These are phyloP conservation scores for Clavispora santaluciae DNA, from an alignment of 805 yeast genomes.

Conservation along the genomic window DNA sequence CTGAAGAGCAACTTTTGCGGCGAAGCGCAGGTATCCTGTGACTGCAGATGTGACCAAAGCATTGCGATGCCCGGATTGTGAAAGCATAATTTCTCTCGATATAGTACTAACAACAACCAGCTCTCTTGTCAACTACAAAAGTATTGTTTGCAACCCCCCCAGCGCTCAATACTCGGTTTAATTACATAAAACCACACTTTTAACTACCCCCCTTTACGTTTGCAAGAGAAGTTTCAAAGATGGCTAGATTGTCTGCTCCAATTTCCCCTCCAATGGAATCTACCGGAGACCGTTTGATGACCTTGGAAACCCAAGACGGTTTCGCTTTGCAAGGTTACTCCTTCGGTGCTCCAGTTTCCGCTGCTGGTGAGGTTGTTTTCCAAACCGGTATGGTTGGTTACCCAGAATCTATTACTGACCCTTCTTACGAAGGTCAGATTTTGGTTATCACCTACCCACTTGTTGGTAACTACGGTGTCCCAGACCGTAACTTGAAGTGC, in stretches of 20 bases:
- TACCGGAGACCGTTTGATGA: slow-evolving; percentile 75
- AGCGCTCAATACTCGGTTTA: neutral
- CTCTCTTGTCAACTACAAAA: slow-evolving; percentile 1
- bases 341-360: slow-evolving; percentile 85
- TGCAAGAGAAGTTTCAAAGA: slow-evolving; percentile 8
- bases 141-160: neutral
- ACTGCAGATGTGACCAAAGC: neutral
- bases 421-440: slow-evolving; percentile 97
- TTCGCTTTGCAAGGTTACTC: slow-evolving; percentile 88
- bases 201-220: neutral
- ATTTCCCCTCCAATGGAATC: slow-evolving; percentile 87
- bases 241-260: slow-evolving; percentile 62
- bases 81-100: neutral
- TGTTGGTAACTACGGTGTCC: slow-evolving; percentile 99
- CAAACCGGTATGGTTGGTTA: slow-evolving; percentile 99
- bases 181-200: neutral
- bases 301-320: slow-evolving; percentile 87
- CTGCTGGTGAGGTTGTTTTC: slow-evolving; percentile 97
- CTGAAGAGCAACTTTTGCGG: too few relatives aligned
- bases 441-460: slow-evolving; percentile 93
- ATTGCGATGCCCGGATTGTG: neutral
- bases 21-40: too few relatives aligned
- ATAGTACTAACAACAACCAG: neutral
- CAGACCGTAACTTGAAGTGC: slow-evolving; percentile 71
- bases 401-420: slow-evolving; percentile 97